Evolutionary conservation across 768 basidiomycete genomes (phyloP), one percentile per base, ranked within the genome.

Genomic region (Kwoniella sp.): DNA sequence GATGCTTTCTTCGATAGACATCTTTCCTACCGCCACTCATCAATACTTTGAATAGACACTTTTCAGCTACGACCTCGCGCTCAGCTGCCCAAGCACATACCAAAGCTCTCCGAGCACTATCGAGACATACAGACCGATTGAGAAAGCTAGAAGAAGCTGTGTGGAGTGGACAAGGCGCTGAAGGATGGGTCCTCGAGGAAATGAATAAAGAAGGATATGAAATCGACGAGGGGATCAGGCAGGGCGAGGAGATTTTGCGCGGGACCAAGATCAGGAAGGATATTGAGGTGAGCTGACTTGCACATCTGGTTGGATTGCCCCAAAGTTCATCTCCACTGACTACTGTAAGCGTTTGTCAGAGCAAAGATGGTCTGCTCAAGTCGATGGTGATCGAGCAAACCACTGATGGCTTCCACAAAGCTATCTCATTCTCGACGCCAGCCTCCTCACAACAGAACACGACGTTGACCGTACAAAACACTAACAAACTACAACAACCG

Each of bases 21-120:
- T 74, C 76, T 2, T 72, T 77, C 66, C 58, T 77, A 1, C 76
- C 76, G 2, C 73, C 76, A 7, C 27, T 71, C 2, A 36, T 77
- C 1, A 24, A 15, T 0, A 49, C 57, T 2, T 63, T 74, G 1
- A 40, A 63, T 12, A 37, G 59, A 2, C 76, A 77, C 53, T 68
- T 65, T 47, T 24, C 65, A 15, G 71, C 73, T 30, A 24, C 60
- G 9, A 53, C 72, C 21, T 49, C 67, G 12, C 63, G 40, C 1
- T 22, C 51, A 7, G 27, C 46, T 5, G 69, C 73, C 6, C 40
- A 61, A 47, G 49, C 64, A n/a, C 69, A 70, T 40, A 29, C 68
- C 1, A 2, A 21, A 46, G 69, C 68, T 1, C 47, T 74, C 21
- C 58, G 61, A 59, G 48, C 46, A 8, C 55, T 73, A 0, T 24